Percentiles rank a stretch among this genome's conserved stretches.
These are phyloP conservation scores for Aspergillus sp. DNA, from an alignment of 2,329 filamentous ascomycete species.

Conservation along the genomic window DNA sequence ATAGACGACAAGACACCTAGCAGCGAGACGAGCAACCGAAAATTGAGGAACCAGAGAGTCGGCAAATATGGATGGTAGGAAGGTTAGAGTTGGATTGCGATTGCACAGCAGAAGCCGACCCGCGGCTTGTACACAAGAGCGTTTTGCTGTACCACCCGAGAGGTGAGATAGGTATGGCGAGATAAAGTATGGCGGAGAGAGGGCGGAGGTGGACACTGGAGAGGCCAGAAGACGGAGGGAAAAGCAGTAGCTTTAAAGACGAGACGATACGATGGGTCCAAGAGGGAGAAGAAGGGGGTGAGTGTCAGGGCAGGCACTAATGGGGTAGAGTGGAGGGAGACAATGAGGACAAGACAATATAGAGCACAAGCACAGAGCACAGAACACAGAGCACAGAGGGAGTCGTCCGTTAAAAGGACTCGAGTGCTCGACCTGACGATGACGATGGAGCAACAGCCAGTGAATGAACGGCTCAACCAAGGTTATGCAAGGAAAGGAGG, in stretches of 20 bases:
- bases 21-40: neutral
- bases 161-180: neutral
- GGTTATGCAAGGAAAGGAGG: constrained; percentile 28
- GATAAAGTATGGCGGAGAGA: neutral
- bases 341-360: neutral
- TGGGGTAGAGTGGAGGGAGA: neutral
- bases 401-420: neutral
- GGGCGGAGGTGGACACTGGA: neutral
- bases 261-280: neutral
- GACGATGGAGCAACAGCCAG: neutral
- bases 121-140: constrained; percentile 15
- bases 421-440: neutral
- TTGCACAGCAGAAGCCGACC: constrained; percentile 19
- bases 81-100: constrained; percentile 2
- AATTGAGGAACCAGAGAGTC: neutral
- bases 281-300: neutral
- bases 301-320: neutral
- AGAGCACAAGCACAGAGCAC: no score
- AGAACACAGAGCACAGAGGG: no score
- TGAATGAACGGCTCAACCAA: constrained; percentile 22
- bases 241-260: neutral
- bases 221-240: neutral
- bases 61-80: neutral
- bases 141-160: neutral
- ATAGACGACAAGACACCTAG: constrained; percentile 29